These are phyloP conservation scores for Colletotrichum agaves DNA, from an alignment of 2,329 filamentous ascomycete genomes.

Conservation along the genomic window DNA sequence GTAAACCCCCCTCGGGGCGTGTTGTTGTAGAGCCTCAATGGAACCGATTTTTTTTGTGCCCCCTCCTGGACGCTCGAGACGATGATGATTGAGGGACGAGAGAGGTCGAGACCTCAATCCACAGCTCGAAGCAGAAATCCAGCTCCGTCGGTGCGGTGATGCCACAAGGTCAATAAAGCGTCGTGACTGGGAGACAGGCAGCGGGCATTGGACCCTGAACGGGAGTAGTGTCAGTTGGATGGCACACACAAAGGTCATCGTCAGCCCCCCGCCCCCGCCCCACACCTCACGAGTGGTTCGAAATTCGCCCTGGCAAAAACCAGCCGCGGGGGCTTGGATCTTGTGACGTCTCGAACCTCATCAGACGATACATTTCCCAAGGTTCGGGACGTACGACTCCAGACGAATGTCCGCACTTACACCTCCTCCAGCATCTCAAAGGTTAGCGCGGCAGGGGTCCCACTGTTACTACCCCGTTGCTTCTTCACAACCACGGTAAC, in stretches of 20 bases:
- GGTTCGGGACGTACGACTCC: constrained; percentile 12
- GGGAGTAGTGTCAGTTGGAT: constrained; percentile 18
- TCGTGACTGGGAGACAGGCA: constrained; percentile 22
- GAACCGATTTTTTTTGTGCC: constrained; percentile 13
- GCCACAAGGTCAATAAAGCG: constrained; percentile 17
- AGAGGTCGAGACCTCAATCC: constrained; percentile 2
- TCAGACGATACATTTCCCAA: constrained; percentile 30
- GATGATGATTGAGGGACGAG: background rate
- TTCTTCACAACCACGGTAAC: no score
- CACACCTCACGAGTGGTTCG: no score
- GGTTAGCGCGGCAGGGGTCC: no score
- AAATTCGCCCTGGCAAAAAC: background rate
- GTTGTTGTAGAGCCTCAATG: constrained; percentile 25
- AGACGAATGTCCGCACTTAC: background rate
- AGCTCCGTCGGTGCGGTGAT: constrained; percentile 21
- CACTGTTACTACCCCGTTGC: no score
- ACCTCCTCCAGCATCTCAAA: no score
- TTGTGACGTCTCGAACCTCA: constrained; percentile 28
- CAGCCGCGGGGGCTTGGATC: constrained; percentile 16
- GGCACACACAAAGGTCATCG: background rate
- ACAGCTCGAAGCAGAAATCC: constrained; percentile 20
- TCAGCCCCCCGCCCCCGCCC: background rate
- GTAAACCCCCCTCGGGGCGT: constrained; percentile 21
- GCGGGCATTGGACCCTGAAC: constrained; percentile 28
- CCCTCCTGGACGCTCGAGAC: background rate